phyloP scores from a whole-genome alignment of 192 early-diverging fungal species.

The Entophlyctis luteolus region DNA sequence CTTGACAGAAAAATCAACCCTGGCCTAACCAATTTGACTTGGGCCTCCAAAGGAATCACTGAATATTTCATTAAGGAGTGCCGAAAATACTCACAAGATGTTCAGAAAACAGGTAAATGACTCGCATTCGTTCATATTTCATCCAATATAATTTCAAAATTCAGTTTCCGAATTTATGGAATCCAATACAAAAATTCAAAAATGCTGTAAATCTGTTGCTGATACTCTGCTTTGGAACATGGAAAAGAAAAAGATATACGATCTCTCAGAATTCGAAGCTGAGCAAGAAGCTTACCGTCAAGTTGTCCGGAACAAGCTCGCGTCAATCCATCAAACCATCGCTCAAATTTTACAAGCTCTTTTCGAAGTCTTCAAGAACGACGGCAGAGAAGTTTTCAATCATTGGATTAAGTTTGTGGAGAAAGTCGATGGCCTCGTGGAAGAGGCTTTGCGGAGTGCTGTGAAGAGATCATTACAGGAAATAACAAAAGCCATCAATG shows the following conservation, averaged over 20 bases:
- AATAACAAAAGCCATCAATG: slow-evolving; percentile 60
- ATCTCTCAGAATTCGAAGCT: slow-evolving; percentile 53
- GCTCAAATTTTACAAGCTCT: slow-evolving; percentile 35
- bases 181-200: slow-evolving; percentile 42
- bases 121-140: background rate
- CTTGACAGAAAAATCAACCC: slow-evolving; percentile 67
- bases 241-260: slow-evolving; percentile 61
- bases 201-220: slow-evolving; percentile 48
- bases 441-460: slow-evolving; percentile 49
- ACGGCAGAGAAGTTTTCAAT: slow-evolving; percentile 54
- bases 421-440: slow-evolving; percentile 51
- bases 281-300: slow-evolving; percentile 41
- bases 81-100: slow-evolving; percentile 52
- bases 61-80: slow-evolving; percentile 68
- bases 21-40: slow-evolving; percentile 53
- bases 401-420: slow-evolving; percentile 57
- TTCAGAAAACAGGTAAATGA: slow-evolving; percentile 44
- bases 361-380: slow-evolving; percentile 53
- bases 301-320: slow-evolving; percentile 41
- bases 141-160: background rate
- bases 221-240: slow-evolving; percentile 55
- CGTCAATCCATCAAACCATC: slow-evolving; percentile 44
- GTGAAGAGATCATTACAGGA: slow-evolving; percentile 56
- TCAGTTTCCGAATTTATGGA: slow-evolving; percentile 51
- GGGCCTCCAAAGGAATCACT: slow-evolving; percentile 53